phyloP scores from a whole-genome alignment of 192 early-diverging fungal species.

The Podila clonocystis region DNA sequence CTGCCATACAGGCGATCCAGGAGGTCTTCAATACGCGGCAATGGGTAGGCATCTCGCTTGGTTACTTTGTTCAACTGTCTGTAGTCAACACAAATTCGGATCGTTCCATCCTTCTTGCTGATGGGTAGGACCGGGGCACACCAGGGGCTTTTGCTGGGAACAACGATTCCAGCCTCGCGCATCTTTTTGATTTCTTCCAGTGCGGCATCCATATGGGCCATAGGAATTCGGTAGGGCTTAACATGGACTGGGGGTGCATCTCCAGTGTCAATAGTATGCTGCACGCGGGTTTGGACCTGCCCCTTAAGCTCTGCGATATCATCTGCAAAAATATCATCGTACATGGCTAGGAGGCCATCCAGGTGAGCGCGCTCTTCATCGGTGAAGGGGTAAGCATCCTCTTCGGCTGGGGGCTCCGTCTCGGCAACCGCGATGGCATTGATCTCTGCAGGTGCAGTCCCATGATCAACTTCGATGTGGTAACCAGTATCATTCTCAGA shows the following conservation, averaged over 20 bases:
- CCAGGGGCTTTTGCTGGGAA: slow-evolving; percentile 20
- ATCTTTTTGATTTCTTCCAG: slow-evolving; percentile 31
- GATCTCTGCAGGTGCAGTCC: too few relatives aligned
- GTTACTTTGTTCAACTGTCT: slow-evolving; percentile 52
- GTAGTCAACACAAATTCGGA: slow-evolving; percentile 56
- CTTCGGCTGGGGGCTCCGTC: too few relatives aligned
- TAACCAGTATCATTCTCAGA: too few relatives aligned
- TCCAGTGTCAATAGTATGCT: background rate
- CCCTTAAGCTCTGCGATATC: too few relatives aligned
- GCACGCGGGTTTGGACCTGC: background rate
- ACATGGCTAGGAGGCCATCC: too few relatives aligned
- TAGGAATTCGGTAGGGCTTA: slow-evolving; percentile 13
- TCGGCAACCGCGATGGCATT: too few relatives aligned
- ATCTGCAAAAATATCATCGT: too few relatives aligned
- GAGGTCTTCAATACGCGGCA: slow-evolving; percentile 52
- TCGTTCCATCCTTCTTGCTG: slow-evolving; percentile 45
- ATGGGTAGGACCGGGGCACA: slow-evolving; percentile 52
- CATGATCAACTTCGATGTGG: too few relatives aligned
- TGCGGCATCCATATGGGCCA: slow-evolving; percentile 10
- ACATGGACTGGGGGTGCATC: background rate
- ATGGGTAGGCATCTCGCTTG: slow-evolving; percentile 43
- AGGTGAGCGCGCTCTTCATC: too few relatives aligned
- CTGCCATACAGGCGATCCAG: slow-evolving; percentile 24
- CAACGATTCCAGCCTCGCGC: slow-evolving; percentile 33
- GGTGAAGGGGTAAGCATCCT: too few relatives aligned